phyloP scores from a whole-genome alignment of 176 grass and related monocot genomes.

The Hsuehochloa calcarea region DNA sequence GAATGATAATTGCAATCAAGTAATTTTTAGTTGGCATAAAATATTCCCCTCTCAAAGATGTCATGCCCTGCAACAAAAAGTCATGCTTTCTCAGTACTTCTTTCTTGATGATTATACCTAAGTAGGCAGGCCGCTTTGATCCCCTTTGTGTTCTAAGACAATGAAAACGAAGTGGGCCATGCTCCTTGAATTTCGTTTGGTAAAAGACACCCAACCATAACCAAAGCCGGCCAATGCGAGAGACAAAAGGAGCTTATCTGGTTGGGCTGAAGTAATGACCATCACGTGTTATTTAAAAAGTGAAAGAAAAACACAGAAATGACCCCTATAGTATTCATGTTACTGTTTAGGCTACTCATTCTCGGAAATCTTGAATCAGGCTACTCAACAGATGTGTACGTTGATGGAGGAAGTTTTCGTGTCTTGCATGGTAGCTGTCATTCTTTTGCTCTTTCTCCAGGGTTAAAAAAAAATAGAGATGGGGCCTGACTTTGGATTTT shows the following conservation, averaged over 20 bases:
- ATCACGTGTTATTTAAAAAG: constrained; percentile 15
- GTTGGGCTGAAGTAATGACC: not conserved
- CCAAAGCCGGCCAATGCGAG: not conserved
- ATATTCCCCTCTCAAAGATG: constrained; percentile 31
- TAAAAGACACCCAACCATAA: constrained; percentile 19
- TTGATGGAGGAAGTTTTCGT: not conserved
- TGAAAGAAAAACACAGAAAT: not conserved
- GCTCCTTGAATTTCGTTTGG: constrained; percentile 1
- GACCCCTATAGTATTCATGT: not conserved
- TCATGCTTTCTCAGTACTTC: constrained; percentile 21
- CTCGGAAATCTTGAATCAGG: not conserved
- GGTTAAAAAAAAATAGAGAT: not conserved
- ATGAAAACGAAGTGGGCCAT: constrained; percentile 15
- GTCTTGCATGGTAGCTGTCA: not conserved
- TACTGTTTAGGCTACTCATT: not conserved
- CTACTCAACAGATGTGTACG: not conserved
- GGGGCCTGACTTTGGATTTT: not conserved
- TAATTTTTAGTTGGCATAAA: not conserved
- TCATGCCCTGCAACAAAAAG: constrained; percentile 14
- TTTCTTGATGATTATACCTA: constrained; percentile 39
- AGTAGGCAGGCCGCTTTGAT: not conserved
- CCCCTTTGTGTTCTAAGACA: constrained; percentile 1
- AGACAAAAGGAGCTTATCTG: not conserved
- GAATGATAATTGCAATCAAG: not conserved
- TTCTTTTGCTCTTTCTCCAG: not conserved